Evolutionary conservation across 1,284 basidiomycete genomes (phyloP).

Genomic region (Pseudozyma sp.): DNA sequence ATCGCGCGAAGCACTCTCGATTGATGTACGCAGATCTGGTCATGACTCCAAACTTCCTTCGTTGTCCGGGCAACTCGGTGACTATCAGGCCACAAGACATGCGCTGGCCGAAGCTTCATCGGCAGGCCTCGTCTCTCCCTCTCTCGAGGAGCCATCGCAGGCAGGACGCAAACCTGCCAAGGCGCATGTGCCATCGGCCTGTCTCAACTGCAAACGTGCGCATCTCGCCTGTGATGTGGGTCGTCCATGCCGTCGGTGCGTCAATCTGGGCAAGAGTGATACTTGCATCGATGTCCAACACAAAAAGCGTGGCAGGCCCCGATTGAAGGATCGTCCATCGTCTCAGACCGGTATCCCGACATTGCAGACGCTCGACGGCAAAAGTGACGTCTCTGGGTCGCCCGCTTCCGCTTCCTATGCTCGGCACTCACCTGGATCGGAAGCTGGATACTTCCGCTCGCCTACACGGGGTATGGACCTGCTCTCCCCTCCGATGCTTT

Average conservation of each 20-base stretch:
- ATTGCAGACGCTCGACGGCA: slow-evolving; percentile 28
- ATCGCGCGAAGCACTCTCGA: slow-evolving; percentile 11
- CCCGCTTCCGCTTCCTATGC: slow-evolving; percentile 38
- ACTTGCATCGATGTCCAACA: slow-evolving; percentile 63
- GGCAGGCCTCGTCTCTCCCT: slow-evolving; percentile 22
- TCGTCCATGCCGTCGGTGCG: slow-evolving; percentile 56
- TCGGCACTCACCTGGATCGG: slow-evolving; percentile 38
- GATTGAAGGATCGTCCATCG: slow-evolving; percentile 51
- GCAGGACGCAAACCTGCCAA: slow-evolving; percentile 51
- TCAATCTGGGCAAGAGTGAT: slow-evolving; percentile 59
- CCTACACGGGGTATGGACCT: slow-evolving; percentile 24
- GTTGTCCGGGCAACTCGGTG: slow-evolving; percentile 23
- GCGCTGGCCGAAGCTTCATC: neutral
- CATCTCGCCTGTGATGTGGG: slow-evolving; percentile 60
- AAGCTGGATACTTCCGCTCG: slow-evolving; percentile 42
- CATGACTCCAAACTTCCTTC: slow-evolving; percentile 27
- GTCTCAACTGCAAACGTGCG: slow-evolving; percentile 60
- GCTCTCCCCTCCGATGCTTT: slow-evolving; percentile 31
- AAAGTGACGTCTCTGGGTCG: slow-evolving; percentile 32
- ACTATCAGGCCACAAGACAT: slow-evolving; percentile 8
- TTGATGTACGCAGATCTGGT: slow-evolving; percentile 7
- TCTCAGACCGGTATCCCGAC: slow-evolving; percentile 34
- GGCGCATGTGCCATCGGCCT: slow-evolving; percentile 56
- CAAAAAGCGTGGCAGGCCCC: slow-evolving; percentile 60
- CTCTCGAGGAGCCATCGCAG: slow-evolving; percentile 16